Conservation (phyloP, 2,329 filamentous ascomycete species). For the Ophiocordyceps camponoti-floridani region DNA sequence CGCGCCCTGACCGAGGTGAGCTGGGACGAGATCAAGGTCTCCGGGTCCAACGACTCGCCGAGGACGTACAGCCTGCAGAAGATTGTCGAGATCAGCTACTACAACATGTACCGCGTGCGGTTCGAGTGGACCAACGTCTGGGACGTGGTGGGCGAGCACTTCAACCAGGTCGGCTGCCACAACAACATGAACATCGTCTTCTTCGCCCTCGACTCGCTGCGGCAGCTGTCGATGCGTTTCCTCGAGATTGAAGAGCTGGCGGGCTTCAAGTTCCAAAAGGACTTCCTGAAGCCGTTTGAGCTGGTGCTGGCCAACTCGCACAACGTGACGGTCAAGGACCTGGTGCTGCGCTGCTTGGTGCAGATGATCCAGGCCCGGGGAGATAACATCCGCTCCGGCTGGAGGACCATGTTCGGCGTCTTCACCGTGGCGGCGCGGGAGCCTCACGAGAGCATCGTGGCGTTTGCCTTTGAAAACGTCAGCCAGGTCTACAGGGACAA, state of each 20-base stretch:
- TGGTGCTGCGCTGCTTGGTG: slow-evolving; percentile 87
- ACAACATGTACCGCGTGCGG: slow-evolving; percentile 97
- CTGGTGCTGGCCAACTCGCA: slow-evolving; percentile 89
- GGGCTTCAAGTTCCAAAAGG: slow-evolving; percentile 99
- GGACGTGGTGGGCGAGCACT: slow-evolving; percentile 94
- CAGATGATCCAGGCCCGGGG: slow-evolving; percentile 98
- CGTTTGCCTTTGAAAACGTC: slow-evolving; percentile 91
- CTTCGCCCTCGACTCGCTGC: slow-evolving; percentile 86
- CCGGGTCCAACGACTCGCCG: slow-evolving; percentile 85
- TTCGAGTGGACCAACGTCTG: slow-evolving; percentile 98
- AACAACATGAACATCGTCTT: slow-evolving; percentile 94
- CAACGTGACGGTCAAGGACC: slow-evolving; percentile 87
- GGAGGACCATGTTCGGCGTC: slow-evolving; percentile 98
- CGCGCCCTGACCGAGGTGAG: slow-evolving; percentile 85
- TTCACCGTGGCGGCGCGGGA: slow-evolving; percentile 92
- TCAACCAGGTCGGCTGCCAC: slow-evolving; percentile 94
- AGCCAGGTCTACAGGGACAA: slow-evolving; percentile 88
- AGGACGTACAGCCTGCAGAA: slow-evolving; percentile 96
- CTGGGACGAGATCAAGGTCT: slow-evolving; percentile 98
- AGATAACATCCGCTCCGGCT: slow-evolving; percentile 92
- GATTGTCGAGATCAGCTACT: slow-evolving; percentile 95
- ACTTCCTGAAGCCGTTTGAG: slow-evolving; percentile 96
- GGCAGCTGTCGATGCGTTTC: slow-evolving; percentile 95
- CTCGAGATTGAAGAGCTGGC: slow-evolving; percentile 96
- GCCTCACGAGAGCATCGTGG: slow-evolving; percentile 88